phyloP scores from a whole-genome alignment of 805 yeast genomes.

The Myxozyma sirexii region DNA sequence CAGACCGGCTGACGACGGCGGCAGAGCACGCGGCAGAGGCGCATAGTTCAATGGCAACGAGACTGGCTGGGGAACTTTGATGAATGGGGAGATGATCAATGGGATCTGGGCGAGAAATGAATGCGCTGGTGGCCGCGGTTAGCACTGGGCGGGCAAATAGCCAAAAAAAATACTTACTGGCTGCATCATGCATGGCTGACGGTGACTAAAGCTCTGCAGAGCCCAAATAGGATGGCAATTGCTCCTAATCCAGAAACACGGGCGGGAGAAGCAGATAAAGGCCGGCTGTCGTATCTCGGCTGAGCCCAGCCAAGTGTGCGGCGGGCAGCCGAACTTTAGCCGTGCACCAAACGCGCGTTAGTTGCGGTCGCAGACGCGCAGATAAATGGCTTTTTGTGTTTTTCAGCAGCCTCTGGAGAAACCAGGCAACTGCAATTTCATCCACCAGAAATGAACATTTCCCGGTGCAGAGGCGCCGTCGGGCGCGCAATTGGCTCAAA shows the following conservation, averaged over 20 bases:
- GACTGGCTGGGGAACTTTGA: constrained; percentile 58
- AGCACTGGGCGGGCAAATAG: neutral
- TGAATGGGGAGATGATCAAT: constrained; percentile 55
- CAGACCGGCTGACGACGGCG: constrained; percentile 41
- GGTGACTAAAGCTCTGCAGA: neutral
- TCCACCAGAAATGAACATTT: neutral
- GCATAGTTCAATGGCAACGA: constrained; percentile 55
- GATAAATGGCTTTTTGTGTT: neutral
- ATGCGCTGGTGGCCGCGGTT: constrained; percentile 45
- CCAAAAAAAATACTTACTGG: constrained; percentile 17
- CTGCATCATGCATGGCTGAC: constrained; percentile 27
- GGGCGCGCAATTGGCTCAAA: neutral
- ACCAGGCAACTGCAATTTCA: neutral
- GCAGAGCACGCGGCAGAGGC: constrained; percentile 43
- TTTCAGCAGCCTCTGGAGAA: neutral
- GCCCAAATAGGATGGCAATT: neutral
- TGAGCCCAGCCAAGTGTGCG: neutral
- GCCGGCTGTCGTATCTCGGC: neutral
- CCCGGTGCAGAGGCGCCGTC: neutral
- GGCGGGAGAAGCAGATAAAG: neutral
- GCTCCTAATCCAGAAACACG: too few species aligned
- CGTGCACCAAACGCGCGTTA: too few species aligned
- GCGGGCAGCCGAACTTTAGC: neutral
- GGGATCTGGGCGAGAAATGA: constrained; percentile 57
- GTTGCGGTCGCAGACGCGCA: neutral